Evolutionary conservation across 371 early-diverging fungal genomes (phyloP), one percentile per base, ranked within the genome.

Genomic region (Rhizopus sp.): DNA sequence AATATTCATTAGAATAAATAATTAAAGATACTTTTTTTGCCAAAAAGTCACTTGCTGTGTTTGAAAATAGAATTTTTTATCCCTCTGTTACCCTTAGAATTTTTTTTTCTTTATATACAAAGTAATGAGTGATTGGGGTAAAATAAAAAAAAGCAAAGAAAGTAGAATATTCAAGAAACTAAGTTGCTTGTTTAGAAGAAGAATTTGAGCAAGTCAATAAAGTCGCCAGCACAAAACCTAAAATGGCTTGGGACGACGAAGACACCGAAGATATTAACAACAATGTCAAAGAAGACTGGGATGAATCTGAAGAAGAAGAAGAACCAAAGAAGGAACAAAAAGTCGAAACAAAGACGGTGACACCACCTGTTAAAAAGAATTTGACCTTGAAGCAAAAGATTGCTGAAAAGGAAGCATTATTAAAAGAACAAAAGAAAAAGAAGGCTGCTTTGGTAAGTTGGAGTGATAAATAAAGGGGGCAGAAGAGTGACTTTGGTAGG

Each of bases 171-270:
- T 7, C n/a, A 32, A 40, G 31, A 15, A 47, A 15, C n/a, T 16
- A 17, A 35, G 42, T 1, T 35, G 4, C 30, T 13, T 12, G 34
- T 57, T 23, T 53, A 73, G 74, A 73, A 62, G 77, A 77, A 54
- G 77, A 77, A 66, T 59, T 62, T 45, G 64, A 71, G 47, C 58
- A 60, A 7, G 57, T 64, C n/a, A 65, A 63, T 41, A 66, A 59
- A 35, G n/a, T 10, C 23, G 23, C 23, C 44, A 86, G 78, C 71
- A 76, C 77, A 60, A 72, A 75, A 56, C 66, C 66, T 7, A 61
- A 57, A 39, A 66, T 66, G 66, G 50, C 66, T 29, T 93, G 93
- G 93, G 91, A 88, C 44, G 93, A 92, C 59, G 95, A 94, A 59
- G 93, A 93, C 54, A 85, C 68, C 8, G 88, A 88, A 15, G 92